Evolutionary conservation across 148 eudicot species (phyloP).

Genomic region (Pharnaceum exiguum): DNA sequence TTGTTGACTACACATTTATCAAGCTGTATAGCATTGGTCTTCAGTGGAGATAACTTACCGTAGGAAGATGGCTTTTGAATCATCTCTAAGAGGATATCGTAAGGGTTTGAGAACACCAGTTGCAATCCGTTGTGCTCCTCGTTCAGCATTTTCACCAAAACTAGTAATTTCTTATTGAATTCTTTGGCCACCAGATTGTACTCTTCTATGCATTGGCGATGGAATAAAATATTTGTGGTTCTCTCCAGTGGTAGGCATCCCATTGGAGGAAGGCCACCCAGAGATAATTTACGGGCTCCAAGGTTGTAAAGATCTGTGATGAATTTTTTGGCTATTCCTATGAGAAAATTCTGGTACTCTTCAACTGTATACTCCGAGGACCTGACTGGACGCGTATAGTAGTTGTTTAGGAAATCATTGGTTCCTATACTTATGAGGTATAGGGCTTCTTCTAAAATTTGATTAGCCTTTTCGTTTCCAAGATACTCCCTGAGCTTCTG

Average conservation of each 20-base stretch:
- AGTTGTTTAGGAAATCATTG: constrained; percentile 58
- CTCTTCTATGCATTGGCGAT: constrained; percentile 33
- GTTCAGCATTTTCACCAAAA: constrained; percentile 37
- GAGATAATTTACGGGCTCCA: constrained; percentile 39
- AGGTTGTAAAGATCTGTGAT: constrained; percentile 29
- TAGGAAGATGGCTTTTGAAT: constrained; percentile 44
- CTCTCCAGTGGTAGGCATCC: constrained; percentile 38
- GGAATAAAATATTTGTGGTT: constrained; percentile 24
- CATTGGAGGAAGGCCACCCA: constrained; percentile 38
- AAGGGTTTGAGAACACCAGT: constrained; percentile 54
- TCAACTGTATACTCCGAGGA: constrained; percentile 24
- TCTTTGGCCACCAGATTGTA: constrained; percentile 56
- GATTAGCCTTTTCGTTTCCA: constrained; percentile 32
- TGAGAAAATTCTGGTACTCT: constrained; percentile 36
- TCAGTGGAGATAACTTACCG: constrained; percentile 35
- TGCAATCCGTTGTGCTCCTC: constrained; percentile 36
- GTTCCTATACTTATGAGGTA: constrained; percentile 55
- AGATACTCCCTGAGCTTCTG: constrained; percentile 33
- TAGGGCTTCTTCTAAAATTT: constrained; percentile 35
- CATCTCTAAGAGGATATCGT: constrained; percentile 40
- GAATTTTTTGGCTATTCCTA: constrained; percentile 31
- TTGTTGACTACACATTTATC: constrained; percentile 14
- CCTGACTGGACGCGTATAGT: constrained; percentile 37
- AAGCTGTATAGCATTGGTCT: constrained; percentile 6
- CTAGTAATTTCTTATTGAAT: constrained; percentile 47